phyloP scores from a whole-genome alignment of 2,329 filamentous ascomycete species.

The Clonostachys rosea region DNA sequence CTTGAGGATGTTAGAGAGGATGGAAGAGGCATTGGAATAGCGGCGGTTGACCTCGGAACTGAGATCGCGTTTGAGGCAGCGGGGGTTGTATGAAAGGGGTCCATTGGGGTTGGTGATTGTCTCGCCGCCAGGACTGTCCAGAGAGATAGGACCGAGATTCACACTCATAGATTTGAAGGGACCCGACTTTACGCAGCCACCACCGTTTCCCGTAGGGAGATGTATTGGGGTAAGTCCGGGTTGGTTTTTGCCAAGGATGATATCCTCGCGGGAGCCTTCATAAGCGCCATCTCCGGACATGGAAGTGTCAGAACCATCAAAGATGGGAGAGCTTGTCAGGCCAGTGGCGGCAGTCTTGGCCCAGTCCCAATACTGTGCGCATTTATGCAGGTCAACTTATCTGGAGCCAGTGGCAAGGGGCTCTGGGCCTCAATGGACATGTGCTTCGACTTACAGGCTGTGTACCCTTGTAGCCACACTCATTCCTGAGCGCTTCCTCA shows the following conservation, averaged over 20 bases:
- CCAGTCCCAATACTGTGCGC: slow-evolving; percentile 40
- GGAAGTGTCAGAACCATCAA: slow-evolving; percentile 40
- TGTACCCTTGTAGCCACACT: slow-evolving; percentile 28
- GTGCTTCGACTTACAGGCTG: slow-evolving; percentile 22
- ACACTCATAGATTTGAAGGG: slow-evolving; percentile 39
- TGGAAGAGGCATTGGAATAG: slow-evolving; percentile 16
- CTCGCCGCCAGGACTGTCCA: slow-evolving; percentile 16
- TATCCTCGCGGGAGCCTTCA: slow-evolving; percentile 11
- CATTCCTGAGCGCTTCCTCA: slow-evolving; percentile 19
- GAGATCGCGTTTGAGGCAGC: slow-evolving; percentile 32
- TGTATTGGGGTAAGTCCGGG: slow-evolving; percentile 11
- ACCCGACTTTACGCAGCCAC: slow-evolving; percentile 47
- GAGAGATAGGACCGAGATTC: slow-evolving; percentile 30
- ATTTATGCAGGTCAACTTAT: not conserved
- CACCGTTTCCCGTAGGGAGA: slow-evolving; percentile 43
- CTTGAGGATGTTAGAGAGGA: slow-evolving; percentile 28
- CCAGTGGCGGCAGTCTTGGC: slow-evolving; percentile 23
- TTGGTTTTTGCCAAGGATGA: slow-evolving; percentile 16
- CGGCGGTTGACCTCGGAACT: slow-evolving; percentile 13
- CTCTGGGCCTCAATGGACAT: no score
- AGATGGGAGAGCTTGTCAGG: slow-evolving; percentile 35
- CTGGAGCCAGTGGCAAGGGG: not conserved
- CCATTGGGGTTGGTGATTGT: slow-evolving; percentile 10
- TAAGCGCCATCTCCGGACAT: slow-evolving; percentile 37
- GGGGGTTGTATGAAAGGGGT: slow-evolving; percentile 31